Percentiles rank a stretch among this genome's conserved stretches.
These are phyloP conservation scores for Luffa acutangula DNA, from an alignment of 306 rosid species.

Conservation along the genomic window DNA sequence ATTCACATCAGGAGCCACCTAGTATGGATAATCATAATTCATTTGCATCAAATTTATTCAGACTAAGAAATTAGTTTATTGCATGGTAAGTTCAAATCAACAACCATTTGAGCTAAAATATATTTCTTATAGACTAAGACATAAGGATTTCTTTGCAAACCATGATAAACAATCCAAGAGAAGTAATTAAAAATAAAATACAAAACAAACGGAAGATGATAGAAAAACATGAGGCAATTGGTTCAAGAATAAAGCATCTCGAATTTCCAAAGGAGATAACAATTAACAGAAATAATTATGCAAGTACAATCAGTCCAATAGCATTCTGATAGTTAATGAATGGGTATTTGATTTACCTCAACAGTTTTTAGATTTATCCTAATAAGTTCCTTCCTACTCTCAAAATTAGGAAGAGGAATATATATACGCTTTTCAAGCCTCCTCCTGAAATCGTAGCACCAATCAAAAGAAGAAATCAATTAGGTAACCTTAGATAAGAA, in stretches of 20 bases:
- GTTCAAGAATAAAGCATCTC: neutral
- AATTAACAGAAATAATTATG: neutral
- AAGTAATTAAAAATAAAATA: neutral
- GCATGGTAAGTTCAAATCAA: neutral
- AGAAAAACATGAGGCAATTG: neutral
- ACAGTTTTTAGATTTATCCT: slow-evolving; percentile 88
- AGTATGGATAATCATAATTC: slow-evolving; percentile 13
- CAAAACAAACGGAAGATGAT: neutral
- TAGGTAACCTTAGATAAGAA: neutral
- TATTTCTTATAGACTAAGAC: neutral
- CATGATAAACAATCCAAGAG: neutral
- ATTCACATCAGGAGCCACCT: slow-evolving; percentile 80
- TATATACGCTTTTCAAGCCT: slow-evolving; percentile 95
- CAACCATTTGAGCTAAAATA: neutral
- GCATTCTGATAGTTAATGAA: neutral
- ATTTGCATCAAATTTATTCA: neutral
- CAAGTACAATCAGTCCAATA: neutral
- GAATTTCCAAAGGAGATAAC: neutral
- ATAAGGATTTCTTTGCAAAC: neutral
- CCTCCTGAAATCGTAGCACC: slow-evolving; percentile 45
- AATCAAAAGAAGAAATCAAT: neutral
- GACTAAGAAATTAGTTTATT: neutral
- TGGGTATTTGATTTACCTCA: slow-evolving; percentile 39
- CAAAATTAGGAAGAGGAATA: slow-evolving; percentile 94
- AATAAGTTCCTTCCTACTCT: slow-evolving; percentile 88